These are phyloP conservation scores for Populus davidiana DNA, from an alignment of 345 rosid genomes.

Conservation along the genomic window DNA sequence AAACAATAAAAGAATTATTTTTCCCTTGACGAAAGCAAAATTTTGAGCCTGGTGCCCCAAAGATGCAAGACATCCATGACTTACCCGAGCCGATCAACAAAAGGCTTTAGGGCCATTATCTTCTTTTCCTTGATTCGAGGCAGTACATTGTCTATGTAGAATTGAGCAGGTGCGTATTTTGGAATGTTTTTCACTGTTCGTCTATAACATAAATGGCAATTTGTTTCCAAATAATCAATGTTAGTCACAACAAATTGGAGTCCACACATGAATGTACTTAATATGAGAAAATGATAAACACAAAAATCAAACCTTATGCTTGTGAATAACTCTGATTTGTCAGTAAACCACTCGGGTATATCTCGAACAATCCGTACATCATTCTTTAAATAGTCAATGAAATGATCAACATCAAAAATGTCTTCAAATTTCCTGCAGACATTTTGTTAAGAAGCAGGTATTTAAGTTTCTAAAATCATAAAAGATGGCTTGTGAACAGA, in stretches of 20 bases:
- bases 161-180: slow-evolving; percentile 95
- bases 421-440: slow-evolving; percentile 87
- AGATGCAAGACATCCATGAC: slow-evolving; percentile 19
- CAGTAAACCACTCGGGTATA: slow-evolving; percentile 96
- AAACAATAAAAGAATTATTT: background rate
- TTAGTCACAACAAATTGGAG: slow-evolving; percentile 7
- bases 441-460: background rate
- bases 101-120: slow-evolving; percentile 98
- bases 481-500: background rate
- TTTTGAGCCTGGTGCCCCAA: slow-evolving; percentile 1
- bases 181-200: slow-evolving; percentile 99
- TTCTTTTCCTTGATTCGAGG: slow-evolving; percentile 98
- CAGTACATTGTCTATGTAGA: slow-evolving; percentile 95
- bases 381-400: slow-evolving; percentile 89
- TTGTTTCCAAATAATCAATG: slow-evolving; percentile 12
- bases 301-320: slow-evolving; percentile 70
- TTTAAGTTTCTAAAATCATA: slow-evolving; percentile 2
- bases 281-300: background rate
- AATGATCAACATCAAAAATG: slow-evolving; percentile 94
- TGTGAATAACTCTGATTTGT: slow-evolving; percentile 83
- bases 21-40: slow-evolving; percentile 4
- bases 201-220: slow-evolving; percentile 31
- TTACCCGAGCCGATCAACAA: slow-evolving; percentile 98
- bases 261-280: background rate
- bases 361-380: slow-evolving; percentile 90